Percentiles rank a stretch among this genome's conserved stretches.
Evolutionary conservation across 768 basidiomycete species (phyloP).

Genomic region (Albatrellus ellisii): DNA sequence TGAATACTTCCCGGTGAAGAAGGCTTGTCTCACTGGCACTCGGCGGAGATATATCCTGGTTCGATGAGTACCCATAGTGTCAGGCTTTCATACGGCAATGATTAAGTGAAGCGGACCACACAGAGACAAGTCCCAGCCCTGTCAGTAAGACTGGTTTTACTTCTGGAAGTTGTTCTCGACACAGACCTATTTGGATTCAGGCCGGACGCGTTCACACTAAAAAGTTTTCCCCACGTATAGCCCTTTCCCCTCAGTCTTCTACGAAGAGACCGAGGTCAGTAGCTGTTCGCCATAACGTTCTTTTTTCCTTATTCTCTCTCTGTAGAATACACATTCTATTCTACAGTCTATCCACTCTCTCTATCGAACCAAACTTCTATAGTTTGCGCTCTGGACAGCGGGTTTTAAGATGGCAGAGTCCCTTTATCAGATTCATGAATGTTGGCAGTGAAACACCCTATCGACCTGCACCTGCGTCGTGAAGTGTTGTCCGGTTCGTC

Average conservation of each 20-base stretch:
- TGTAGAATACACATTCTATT: too few species aligned
- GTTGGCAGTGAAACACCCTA: not conserved
- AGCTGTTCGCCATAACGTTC: too few species aligned
- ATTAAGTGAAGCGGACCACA: constrained; percentile 13
- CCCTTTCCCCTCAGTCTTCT: too few species aligned
- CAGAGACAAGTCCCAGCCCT: constrained; percentile 90
- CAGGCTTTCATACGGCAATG: not conserved
- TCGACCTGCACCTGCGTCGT: constrained; percentile 53
- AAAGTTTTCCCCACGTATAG: too few species aligned
- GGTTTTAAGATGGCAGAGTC: constrained; percentile 79
- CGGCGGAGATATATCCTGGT: constrained; percentile 93
- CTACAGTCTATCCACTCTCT: too few species aligned
- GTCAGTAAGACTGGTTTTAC: constrained; percentile 56
- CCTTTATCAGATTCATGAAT: constrained; percentile 39
- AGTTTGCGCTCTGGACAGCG: constrained; percentile 84
- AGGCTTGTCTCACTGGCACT: constrained; percentile 81
- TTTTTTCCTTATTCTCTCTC: too few species aligned
- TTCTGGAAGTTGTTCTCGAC: constrained; percentile 80
- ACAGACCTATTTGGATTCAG: constrained; percentile 92
- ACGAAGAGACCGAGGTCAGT: too few species aligned
- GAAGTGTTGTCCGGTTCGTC: constrained; percentile 85
- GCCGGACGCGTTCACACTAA: too few species aligned
- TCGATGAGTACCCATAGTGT: constrained; percentile 66
- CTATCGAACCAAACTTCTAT: constrained; percentile 83
- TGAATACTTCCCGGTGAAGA: constrained; percentile 77